A percentile compares a stretch with the other conserved stretches of the same genome.
Conservation (phyloP, 176 grass and related monocot genomes). For the Tillandsia leiboldiana region DNA sequence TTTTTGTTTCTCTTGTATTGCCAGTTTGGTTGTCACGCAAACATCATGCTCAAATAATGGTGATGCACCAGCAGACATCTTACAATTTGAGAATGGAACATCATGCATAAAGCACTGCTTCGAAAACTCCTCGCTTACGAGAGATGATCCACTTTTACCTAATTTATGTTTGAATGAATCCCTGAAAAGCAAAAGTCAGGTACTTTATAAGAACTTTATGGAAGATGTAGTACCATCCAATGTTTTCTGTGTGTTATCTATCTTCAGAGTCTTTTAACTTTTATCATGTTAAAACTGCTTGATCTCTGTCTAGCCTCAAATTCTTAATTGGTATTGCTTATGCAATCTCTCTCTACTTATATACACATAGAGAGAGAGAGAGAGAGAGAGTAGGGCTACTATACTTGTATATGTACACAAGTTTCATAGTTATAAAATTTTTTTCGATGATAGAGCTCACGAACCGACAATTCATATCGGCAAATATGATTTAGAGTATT, state of each 20-base stretch:
- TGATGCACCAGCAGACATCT: slow-evolving; percentile 25
- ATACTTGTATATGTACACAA: too few species aligned
- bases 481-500: too few species aligned
- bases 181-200: background rate
- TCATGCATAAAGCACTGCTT: background rate
- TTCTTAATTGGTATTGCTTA: too few species aligned
- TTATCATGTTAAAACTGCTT: background rate
- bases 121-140: background rate
- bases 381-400: too few species aligned
- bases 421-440: too few species aligned
- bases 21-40: slow-evolving; percentile 20
- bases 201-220: background rate
- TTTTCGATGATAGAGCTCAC: too few species aligned
- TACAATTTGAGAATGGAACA: background rate
- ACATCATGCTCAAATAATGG: slow-evolving; percentile 25
- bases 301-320: too few species aligned
- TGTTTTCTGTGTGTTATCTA: background rate
- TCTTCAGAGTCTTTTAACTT: background rate
- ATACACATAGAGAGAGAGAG: too few species aligned
- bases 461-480: too few species aligned
- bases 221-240: background rate
- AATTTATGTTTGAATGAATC: slow-evolving; percentile 6
- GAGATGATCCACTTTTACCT: background rate
- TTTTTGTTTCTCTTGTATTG: background rate
- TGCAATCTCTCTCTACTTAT: too few species aligned